phyloP scores from a whole-genome alignment of 2,329 filamentous ascomycete species.

The Hypocrella siamensis region DNA sequence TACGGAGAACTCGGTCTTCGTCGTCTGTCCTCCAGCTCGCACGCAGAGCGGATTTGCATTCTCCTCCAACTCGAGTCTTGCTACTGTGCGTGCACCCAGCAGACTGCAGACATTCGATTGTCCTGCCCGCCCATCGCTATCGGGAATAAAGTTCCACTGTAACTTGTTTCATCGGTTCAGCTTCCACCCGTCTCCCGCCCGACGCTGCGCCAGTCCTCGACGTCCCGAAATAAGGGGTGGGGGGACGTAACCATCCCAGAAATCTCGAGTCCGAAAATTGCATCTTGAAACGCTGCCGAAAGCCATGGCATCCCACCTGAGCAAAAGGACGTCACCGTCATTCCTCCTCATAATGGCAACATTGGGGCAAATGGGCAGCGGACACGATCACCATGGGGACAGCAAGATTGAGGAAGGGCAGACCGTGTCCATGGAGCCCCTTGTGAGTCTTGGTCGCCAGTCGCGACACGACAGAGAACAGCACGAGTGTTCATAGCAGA shows the following conservation, averaged over 20 bases:
- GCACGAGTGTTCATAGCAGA: neutral
- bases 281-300: constrained; percentile 4
- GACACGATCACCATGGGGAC: constrained; percentile 33
- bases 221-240: neutral
- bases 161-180: neutral
- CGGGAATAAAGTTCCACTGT: neutral
- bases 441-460: constrained; percentile 33
- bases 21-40: too few relatives aligned
- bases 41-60: too few relatives aligned
- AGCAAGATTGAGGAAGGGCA: constrained; percentile 52
- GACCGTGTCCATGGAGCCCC: constrained; percentile 54
- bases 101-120: constrained; percentile 10
- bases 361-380: constrained; percentile 11
- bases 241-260: neutral
- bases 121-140: constrained; percentile 4
- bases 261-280: constrained; percentile 1
- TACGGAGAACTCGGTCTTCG: too few relatives aligned
- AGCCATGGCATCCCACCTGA: constrained; percentile 8
- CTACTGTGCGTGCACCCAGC: too few relatives aligned
- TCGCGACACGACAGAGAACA: neutral
- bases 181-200: neutral
- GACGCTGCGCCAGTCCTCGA: neutral
- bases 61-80: too few relatives aligned
- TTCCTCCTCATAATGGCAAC: constrained; percentile 9
- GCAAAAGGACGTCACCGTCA: constrained; percentile 6